phyloP scores from a whole-genome alignment of 495 filamentous ascomycete species.

The Xanthoparmelia taractica region DNA sequence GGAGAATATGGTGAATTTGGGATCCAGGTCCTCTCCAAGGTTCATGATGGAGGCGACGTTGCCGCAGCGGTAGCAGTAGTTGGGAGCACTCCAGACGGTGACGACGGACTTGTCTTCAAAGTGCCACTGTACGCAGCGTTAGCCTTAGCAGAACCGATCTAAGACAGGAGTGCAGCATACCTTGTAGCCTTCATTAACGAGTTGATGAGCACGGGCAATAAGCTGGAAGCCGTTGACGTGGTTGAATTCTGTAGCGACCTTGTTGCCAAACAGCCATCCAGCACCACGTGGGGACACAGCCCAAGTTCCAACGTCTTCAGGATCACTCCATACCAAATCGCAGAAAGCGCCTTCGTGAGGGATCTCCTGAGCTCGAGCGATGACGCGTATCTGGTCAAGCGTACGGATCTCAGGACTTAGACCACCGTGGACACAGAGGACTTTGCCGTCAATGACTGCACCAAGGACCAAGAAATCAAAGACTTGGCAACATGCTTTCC shows the following conservation, averaged over 20 bases:
- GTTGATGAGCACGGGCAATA: slow-evolving; percentile 91
- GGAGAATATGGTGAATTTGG: slow-evolving; percentile 88
- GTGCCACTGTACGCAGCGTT: slow-evolving; percentile 56
- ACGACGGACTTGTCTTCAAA: slow-evolving; percentile 93
- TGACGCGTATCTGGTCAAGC: slow-evolving; percentile 93
- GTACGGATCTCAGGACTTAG: slow-evolving; percentile 93
- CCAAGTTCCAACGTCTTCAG: slow-evolving; percentile 97
- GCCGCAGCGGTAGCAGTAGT: slow-evolving; percentile 98
- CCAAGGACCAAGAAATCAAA: slow-evolving; percentile 97
- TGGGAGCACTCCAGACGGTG: slow-evolving; percentile 98
- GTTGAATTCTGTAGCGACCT: slow-evolving; percentile 97
- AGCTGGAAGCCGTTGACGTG: slow-evolving; percentile 93
- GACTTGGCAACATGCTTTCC: slow-evolving; percentile 98
- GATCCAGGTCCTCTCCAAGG: slow-evolving; percentile 72
- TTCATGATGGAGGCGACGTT: slow-evolving; percentile 98
- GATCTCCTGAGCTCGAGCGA: slow-evolving; percentile 93
- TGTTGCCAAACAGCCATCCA: slow-evolving; percentile 95
- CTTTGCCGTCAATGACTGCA: slow-evolving; percentile 92
- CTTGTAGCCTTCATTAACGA: slow-evolving; percentile 98
- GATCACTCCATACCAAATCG: slow-evolving; percentile 96
- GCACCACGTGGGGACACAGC: slow-evolving; percentile 90
- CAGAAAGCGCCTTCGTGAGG: slow-evolving; percentile 98
- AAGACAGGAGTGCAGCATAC: slow-evolving; percentile 32
- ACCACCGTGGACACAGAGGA: slow-evolving; percentile 96
- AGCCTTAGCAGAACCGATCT: not conserved